phyloP scores from a whole-genome alignment of 2,329 filamentous ascomycete species.

The Colletotrichum orbiculare region DNA sequence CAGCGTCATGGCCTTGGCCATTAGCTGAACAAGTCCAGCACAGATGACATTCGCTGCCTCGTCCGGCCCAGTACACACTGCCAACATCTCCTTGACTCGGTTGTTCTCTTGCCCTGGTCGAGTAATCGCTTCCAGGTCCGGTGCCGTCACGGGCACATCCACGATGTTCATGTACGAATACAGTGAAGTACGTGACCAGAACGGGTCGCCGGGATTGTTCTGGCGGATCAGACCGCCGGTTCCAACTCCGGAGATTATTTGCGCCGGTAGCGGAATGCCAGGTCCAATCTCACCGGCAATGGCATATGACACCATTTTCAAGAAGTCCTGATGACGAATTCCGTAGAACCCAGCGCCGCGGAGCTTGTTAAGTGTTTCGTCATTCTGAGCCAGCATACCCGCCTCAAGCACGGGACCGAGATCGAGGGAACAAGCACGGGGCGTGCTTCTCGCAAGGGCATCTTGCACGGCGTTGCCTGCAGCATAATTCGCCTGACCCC shows the following conservation, averaged over 20 bases:
- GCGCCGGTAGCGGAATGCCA: conserved; percentile 51
- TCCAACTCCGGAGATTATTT: conserved; percentile 64
- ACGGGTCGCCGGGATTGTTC: conserved; percentile 63
- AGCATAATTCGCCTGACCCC: conserved; percentile 68
- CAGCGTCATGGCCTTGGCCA: conserved; percentile 59
- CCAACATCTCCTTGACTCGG: conserved; percentile 46
- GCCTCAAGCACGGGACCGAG: conserved; percentile 64
- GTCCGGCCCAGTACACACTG: conserved; percentile 43
- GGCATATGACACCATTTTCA: conserved; percentile 58
- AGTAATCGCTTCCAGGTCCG: conserved; percentile 23
- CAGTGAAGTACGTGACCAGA: conserved; percentile 62
- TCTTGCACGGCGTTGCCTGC: conserved; percentile 65
- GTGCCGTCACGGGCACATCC: conserved; percentile 53
- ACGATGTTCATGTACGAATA: conserved; percentile 61
- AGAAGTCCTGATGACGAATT: conserved; percentile 61
- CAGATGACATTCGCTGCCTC: conserved; percentile 49
- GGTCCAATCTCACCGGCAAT: conserved; percentile 51
- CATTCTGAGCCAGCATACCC: conserved; percentile 64
- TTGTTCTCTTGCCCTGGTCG: conserved; percentile 21
- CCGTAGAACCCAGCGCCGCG: conserved; percentile 65
- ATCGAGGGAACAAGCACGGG: conserved; percentile 57
- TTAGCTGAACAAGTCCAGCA: conserved; percentile 51
- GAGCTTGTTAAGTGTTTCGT: conserved; percentile 58
- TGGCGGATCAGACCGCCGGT: conserved; percentile 65
- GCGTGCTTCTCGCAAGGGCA: conserved; percentile 53